phyloP scores from a whole-genome alignment of 2,329 filamentous ascomycete species.

The Metarhizium robertsii region DNA sequence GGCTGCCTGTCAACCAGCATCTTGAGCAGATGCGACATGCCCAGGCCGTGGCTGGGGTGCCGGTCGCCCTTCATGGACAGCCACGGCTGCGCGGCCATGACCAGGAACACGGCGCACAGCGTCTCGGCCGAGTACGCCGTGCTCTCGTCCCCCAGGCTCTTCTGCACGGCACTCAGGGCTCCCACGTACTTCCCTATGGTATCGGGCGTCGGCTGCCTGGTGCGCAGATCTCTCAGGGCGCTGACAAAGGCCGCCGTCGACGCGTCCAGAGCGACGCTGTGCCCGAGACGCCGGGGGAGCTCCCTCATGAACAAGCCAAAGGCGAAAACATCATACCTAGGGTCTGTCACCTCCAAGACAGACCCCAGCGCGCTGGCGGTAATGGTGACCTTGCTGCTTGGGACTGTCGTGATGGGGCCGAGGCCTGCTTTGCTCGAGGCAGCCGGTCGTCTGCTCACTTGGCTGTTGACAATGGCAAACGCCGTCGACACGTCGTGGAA shows the following conservation, averaged over 20 bases:
- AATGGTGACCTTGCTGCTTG: background rate
- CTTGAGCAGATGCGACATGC: conserved; percentile 21
- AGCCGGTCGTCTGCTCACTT: background rate
- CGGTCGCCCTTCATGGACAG: conserved; percentile 16
- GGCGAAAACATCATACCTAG: conserved; percentile 36
- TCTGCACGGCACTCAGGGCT: conserved; percentile 18
- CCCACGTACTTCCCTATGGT: conserved; percentile 19
- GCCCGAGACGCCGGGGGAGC: conserved; percentile 34
- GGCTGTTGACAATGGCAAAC: background rate
- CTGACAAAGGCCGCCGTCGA: conserved; percentile 20
- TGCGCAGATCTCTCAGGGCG: conserved; percentile 14
- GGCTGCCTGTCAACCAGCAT: conserved; percentile 14
- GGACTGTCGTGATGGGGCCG: background rate
- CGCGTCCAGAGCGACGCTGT: conserved; percentile 35
- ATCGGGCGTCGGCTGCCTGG: conserved; percentile 9
- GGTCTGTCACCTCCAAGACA: conserved; percentile 27
- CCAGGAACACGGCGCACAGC: conserved; percentile 25
- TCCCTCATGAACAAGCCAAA: conserved; percentile 35
- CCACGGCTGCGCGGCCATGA: conserved; percentile 28
- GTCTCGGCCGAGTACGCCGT: conserved; percentile 21
- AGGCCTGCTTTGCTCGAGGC: background rate
- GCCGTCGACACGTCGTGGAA: background rate
- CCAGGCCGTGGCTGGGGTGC: conserved; percentile 20
- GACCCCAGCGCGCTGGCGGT: conserved; percentile 13
- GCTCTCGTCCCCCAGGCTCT: conserved; percentile 15